These are phyloP conservation scores for Dipsacomyces acuminosporus DNA, from an alignment of 371 early-diverging fungal genomes.

Conservation along the genomic window DNA sequence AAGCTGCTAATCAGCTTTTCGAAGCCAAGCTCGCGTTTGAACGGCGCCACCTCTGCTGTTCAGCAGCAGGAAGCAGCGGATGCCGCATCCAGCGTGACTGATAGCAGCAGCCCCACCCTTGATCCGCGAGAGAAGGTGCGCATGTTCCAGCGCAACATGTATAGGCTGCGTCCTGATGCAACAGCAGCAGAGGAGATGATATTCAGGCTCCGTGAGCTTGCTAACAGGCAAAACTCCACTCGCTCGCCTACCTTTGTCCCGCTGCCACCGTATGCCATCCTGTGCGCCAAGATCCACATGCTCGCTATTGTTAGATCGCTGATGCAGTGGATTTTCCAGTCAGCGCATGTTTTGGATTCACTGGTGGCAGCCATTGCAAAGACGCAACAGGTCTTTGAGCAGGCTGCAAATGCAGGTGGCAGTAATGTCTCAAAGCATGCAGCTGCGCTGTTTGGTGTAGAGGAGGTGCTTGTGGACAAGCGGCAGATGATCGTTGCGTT, in stretches of 20 bases:
- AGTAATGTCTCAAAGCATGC: too few species aligned
- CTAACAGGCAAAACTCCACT: slow-evolving; percentile 21
- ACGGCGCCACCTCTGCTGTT: too few species aligned
- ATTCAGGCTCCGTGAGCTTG: slow-evolving; percentile 15
- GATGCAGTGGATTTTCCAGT: slow-evolving; percentile 40
- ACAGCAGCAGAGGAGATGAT: slow-evolving; percentile 29
- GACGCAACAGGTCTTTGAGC: slow-evolving; percentile 22
- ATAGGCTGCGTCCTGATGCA: slow-evolving; percentile 25
- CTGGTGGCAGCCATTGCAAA: slow-evolving; percentile 31
- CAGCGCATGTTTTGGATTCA: slow-evolving; percentile 37
- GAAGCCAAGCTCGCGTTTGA: too few species aligned
- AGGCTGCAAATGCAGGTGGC: background rate
- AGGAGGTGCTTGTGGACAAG: slow-evolving; percentile 34
- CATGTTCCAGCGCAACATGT: slow-evolving; percentile 29
- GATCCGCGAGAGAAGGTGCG: slow-evolving; percentile 13
- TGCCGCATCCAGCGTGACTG: background rate
- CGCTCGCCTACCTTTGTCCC: slow-evolving; percentile 22
- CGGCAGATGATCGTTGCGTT: slow-evolving; percentile 39
- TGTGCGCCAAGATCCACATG: slow-evolving; percentile 27
- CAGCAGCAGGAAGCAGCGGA: too few species aligned
- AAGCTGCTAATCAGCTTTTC: background rate
- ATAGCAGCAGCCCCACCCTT: background rate
- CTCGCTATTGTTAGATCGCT: slow-evolving; percentile 32
- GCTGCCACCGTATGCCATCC: slow-evolving; percentile 29
- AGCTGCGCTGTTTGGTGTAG: slow-evolving; percentile 21